phyloP scores from a whole-genome alignment of 2,329 filamentous ascomycete genomes.

The Aschersonia sp. region DNA sequence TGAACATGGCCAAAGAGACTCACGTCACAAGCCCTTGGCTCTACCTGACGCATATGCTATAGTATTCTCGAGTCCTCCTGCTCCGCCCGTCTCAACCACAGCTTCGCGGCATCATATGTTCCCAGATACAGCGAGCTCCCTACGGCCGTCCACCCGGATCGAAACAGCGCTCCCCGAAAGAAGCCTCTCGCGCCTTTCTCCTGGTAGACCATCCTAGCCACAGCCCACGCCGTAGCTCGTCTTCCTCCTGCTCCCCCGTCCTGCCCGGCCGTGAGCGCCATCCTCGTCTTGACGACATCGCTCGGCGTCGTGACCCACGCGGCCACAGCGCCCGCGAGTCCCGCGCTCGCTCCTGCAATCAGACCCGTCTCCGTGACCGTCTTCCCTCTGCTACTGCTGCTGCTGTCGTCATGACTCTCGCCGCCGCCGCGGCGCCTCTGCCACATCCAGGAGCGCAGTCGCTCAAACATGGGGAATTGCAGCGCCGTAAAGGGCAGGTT shows the following conservation, averaged over 20 bases:
- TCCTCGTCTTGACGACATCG: slow-evolving; percentile 78
- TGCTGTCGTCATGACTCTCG: too few species aligned
- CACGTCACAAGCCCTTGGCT: too few species aligned
- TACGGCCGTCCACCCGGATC: slow-evolving; percentile 67
- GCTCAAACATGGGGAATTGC: slow-evolving; percentile 80
- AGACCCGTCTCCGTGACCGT: slow-evolving; percentile 48
- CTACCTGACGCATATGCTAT: slow-evolving; percentile 1
- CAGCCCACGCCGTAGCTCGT: slow-evolving; percentile 29
- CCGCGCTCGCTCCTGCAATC: slow-evolving; percentile 62
- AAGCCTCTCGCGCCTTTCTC: slow-evolving; percentile 59
- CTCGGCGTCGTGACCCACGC: slow-evolving; percentile 77
- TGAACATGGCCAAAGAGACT: too few species aligned
- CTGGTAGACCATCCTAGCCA: slow-evolving; percentile 49
- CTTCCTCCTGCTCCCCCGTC: slow-evolving; percentile 7
- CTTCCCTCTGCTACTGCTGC: slow-evolving; percentile 12
- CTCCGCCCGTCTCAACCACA: slow-evolving; percentile 38
- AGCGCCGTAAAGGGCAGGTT: slow-evolving; percentile 81
- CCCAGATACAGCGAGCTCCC: slow-evolving; percentile 76
- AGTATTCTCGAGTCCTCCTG: slow-evolving; percentile 21
- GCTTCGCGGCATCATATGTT: slow-evolving; percentile 68
- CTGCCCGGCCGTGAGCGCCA: slow-evolving; percentile 57
- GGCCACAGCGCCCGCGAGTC: slow-evolving; percentile 56
- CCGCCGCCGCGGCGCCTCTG: slow-evolving; percentile 3
- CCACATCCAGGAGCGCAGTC: slow-evolving; percentile 42
- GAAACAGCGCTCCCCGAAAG: slow-evolving; percentile 61